Evolutionary conservation across 2,329 filamentous ascomycete genomes (phyloP), one percentile per base, ranked within the genome.

Genomic region (Penicillium sp.): DNA sequence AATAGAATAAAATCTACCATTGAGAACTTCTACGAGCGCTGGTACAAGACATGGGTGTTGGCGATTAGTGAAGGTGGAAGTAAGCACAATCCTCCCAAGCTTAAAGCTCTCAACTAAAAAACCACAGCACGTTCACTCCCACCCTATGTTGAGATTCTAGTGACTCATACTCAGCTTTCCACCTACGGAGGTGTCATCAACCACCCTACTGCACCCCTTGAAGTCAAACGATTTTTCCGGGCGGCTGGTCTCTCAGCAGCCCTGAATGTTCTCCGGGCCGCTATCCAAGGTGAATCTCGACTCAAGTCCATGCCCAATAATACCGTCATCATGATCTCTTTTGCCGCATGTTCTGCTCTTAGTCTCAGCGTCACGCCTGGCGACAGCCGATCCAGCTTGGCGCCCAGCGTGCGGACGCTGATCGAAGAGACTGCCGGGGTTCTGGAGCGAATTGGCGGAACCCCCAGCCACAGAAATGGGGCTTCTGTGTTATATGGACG

Each of bases 221-320:
- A 89, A 68, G 88, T 90, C 0, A 88, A 88, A 25, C 85, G 87
- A 31, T 90, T 89, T 70, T 91, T 91, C 72, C 85, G 88, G 42
- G 86, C 87, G 0, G 88, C 88, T 0, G 87, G 88, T 1, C 80
- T 91, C 0, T 89, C 88, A 0, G 88, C 88, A 0, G 87, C 89
- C 0, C 73, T 91, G n/a, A 90, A 90, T 57, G 89, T 91, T 4
- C 84, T 91, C 79, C 84, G 88, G 23, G 87, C 86, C 1, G 88
- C 88, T 0, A 89, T 91, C 6, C 88, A 90, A 70, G 88, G 88
- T 33, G 88, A 91, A 67, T 77, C 81, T 0, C 83, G 88, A 59
- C 79, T 91, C 0, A 86, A 86, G 54, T 90, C 88, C 0, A 91
- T 91, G 88, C 88, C 88, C 0, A 91, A 91, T 72, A 91, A 91